These are phyloP conservation scores for Russula griseocarnosa DNA, from an alignment of 768 basidiomycete species.

Conservation along the genomic window DNA sequence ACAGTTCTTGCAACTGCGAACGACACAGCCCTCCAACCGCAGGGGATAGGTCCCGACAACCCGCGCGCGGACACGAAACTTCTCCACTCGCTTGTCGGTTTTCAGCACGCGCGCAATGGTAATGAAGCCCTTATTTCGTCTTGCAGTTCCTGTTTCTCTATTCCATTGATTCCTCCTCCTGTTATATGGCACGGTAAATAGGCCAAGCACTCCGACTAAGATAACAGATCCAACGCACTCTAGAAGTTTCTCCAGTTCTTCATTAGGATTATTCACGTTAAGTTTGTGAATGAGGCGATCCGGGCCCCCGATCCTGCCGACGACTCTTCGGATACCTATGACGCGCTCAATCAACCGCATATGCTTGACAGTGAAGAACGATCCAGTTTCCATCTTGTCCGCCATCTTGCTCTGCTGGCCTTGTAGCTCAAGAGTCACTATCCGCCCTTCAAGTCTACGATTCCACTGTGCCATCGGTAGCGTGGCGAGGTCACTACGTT, in stretches of 20 bases:
- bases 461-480: conserved; percentile 13
- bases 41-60: conserved; percentile 25
- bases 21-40: conserved; percentile 19
- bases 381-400: conserved; percentile 15
- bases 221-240: conserved; percentile 4
- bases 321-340: conserved; percentile 10
- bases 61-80: conserved; percentile 24
- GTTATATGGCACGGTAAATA: not conserved
- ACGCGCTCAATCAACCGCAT: conserved; percentile 22
- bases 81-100: conserved; percentile 5
- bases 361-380: conserved; percentile 25
- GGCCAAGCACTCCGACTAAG: not conserved
- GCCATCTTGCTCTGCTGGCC: conserved; percentile 27
- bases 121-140: conserved; percentile 7
- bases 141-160: not conserved
- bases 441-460: conserved; percentile 5
- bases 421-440: conserved; percentile 23
- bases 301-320: conserved; percentile 25
- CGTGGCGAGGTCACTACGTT: conserved; percentile 22
- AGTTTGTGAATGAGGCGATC: conserved; percentile 27
- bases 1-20: conserved; percentile 19
- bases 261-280: conserved; percentile 20
- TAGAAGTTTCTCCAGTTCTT: conserved; percentile 16
- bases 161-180: conserved; percentile 22
- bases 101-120: conserved; percentile 19